Evolutionary conservation across 192 early-diverging fungal species (phyloP), one percentile per base, ranked within the genome.

Genomic region (Coemansia guatemalensis): DNA sequence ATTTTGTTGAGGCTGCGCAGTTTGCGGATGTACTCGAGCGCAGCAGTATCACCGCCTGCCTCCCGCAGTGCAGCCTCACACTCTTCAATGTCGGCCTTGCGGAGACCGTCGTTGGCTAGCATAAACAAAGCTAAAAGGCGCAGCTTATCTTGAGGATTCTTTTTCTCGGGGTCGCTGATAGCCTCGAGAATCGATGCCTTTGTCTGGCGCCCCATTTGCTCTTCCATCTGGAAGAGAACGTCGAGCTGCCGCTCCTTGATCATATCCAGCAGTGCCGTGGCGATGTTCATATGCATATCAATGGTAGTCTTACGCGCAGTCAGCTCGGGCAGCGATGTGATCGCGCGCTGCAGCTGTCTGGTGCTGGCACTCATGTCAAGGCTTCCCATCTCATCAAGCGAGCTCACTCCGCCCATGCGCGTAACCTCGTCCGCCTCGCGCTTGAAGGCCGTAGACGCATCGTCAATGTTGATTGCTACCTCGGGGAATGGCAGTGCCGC

Each of bases 231-330:
- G 70, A 98, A 97, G 58, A 97, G 92, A 0, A 87, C 88, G 66
- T 99, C 96, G 51, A 99, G 72, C 64, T 98, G 91, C 48, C 97
- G 83, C 22, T 95, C 90, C 73, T 95, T 92, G 77, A 99, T 98
- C 22, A 82, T 80, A 23, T 91, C 87, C 17, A 99, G 82, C 64
- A 99, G 71, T 21, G 85, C 79, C 2, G 95, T 98, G 4, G 96
- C 95, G 55, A 98, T 92, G 69, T 94, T 95, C 93, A 97, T 99
- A 69, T 99, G 97, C 92, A 96, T 96, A 71, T 99, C 97, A 24
- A 99, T 79, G 14, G 90, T 88, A 11, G 89, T 83, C 75, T 99
- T 97, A 52, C 95, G 84, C 17, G 93, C 94, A 20, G 95, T 97
- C 58, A 99, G 84, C 69, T 97, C 93, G 1, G 97, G 97, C 5